Evolutionary conservation across 2,329 filamentous ascomycete genomes (phyloP).

Genomic region (Septoria linicola): DNA sequence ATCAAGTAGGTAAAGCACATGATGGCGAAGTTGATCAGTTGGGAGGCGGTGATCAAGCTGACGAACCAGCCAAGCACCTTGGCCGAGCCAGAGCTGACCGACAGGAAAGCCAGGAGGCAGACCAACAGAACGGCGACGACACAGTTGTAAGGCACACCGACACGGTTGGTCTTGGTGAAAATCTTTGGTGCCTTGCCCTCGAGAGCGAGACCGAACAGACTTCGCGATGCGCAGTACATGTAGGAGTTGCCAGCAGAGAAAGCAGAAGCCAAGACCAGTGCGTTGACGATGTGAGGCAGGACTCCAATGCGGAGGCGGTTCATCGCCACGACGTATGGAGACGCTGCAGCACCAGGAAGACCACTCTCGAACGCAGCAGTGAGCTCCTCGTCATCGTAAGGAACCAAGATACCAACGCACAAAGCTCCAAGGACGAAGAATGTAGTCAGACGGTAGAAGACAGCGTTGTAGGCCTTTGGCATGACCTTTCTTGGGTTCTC

Average conservation of each 20-base stretch:
- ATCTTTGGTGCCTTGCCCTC: constrained; percentile 56
- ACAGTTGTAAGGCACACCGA: constrained; percentile 73
- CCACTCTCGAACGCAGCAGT: constrained; percentile 50
- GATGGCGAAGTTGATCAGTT: constrained; percentile 68
- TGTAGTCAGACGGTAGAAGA: constrained; percentile 72
- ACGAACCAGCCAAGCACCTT: constrained; percentile 72
- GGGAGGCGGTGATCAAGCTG: constrained; percentile 68
- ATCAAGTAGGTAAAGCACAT: constrained; percentile 69
- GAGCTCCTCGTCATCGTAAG: constrained; percentile 67
- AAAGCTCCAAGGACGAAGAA: constrained; percentile 77
- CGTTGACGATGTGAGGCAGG: constrained; percentile 70
- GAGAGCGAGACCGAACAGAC: constrained; percentile 65
- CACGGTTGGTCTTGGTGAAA: constrained; percentile 59
- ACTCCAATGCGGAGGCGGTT: constrained; percentile 61
- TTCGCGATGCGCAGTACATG: constrained; percentile 65
- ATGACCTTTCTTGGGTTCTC: constrained; percentile 68
- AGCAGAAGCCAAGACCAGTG: constrained; percentile 60
- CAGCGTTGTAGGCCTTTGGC: constrained; percentile 72
- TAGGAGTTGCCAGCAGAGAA: constrained; percentile 68
- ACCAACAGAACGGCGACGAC: constrained; percentile 65
- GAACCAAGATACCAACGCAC: constrained; percentile 68
- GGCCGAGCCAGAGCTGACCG: constrained; percentile 64
- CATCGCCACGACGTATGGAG: constrained; percentile 67
- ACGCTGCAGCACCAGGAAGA: constrained; percentile 60
- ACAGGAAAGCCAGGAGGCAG: constrained; percentile 68